These are phyloP conservation scores for Solanum ahanhuiri DNA, from an alignment of 257 asterid species.

Conservation along the genomic window DNA sequence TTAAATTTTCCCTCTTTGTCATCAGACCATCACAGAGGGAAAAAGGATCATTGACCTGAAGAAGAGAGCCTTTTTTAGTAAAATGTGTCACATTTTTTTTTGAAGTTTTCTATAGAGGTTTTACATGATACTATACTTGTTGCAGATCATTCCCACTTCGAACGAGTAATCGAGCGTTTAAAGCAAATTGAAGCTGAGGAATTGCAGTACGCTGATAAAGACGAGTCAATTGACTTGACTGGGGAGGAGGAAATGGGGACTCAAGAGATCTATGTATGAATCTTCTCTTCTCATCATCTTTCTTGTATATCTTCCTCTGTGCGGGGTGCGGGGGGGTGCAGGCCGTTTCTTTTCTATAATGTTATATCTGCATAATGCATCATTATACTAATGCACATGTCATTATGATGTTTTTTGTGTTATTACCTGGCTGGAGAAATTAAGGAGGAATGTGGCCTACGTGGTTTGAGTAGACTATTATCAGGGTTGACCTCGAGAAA, in stretches of 20 bases:
- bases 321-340: neutral
- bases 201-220: constrained; percentile 23
- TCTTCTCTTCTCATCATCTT: neutral
- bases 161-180: constrained; percentile 38
- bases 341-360: neutral
- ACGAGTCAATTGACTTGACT: constrained; percentile 26
- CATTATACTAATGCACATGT: neutral
- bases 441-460: neutral
- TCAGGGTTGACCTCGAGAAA: neutral
- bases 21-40: neutral
- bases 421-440: neutral
- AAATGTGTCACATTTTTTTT: neutral
- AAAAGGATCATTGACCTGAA: neutral
- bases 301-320: neutral
- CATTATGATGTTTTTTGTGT: neutral
- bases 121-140: neutral
- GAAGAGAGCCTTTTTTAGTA: neutral
- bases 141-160: constrained; percentile 62
- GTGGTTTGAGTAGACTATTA: neutral
- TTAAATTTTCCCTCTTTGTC: neutral
- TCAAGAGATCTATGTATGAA: constrained; percentile 23
- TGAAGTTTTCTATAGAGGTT: neutral
- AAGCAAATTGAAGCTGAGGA: constrained; percentile 42
- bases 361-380: neutral
- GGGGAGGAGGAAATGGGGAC: constrained; percentile 28